Evolutionary conservation across 352 stramenopile genomes (phyloP), one percentile per base, ranked within the genome.

Genomic region (Phytopythium helicoides): DNA sequence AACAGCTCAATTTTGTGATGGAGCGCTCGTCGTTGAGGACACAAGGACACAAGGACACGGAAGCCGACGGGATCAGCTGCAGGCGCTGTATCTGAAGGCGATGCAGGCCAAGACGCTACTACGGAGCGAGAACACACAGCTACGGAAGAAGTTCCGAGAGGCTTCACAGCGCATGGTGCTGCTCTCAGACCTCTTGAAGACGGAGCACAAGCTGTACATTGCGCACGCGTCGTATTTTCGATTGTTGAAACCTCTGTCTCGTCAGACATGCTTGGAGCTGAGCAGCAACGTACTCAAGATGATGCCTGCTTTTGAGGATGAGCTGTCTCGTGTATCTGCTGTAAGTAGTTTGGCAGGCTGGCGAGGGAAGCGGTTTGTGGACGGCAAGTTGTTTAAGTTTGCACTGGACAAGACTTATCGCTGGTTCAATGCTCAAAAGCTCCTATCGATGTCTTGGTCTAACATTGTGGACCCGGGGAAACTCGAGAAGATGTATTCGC

Each of bases 201-300:
- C 56, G 22, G 63, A 71, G 47, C 63, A 68, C 59, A 64, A 65
- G 26, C 47, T 71, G 19, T 71, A 71, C 42, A 28, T 65, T 5
- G 58, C 59, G 40, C 60, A 68, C 37, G 60, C 58, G 37, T 65
- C 54, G 3, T 68, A 65, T 41, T 71, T 71, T 52, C 44, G 62
- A 34, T 25, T 71, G 16, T 51, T 71, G 18, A 58, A 62, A 38
- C 63, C 63, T 11, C 58, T 71, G 23, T 60, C 63, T n/a, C 22
- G 31, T 16, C 42, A 48, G 11, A 52, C 63, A 31, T 71, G 63
- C 36, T 46, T 53, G 12, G 45, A 34, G 19, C 41, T 67, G 28
- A 12, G 58, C 33, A 55, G 11, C 16, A 25, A 56, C 14, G 64
- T 53, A 7, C 6, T 63, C 3, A 47, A 10, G 19, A 18, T 45